Percentiles rank a stretch among this genome's conserved stretches.
These are phyloP conservation scores for Abrus pulchellus DNA, from an alignment of 306 rosid genomes.

Conservation along the genomic window DNA sequence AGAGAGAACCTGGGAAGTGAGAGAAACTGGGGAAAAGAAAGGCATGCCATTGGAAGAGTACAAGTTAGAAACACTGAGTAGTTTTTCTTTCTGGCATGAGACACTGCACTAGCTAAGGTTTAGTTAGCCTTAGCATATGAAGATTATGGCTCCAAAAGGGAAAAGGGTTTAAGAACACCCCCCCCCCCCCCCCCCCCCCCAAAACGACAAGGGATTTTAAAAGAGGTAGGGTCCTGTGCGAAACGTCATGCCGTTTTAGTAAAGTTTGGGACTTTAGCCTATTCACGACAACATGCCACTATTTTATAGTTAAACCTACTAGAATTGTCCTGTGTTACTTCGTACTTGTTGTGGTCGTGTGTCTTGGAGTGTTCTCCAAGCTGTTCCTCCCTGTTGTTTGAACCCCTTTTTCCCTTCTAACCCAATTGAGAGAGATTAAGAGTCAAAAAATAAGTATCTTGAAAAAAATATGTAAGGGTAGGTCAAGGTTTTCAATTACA, in stretches of 20 bases:
- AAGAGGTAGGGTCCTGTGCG: background rate
- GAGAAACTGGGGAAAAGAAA: constrained; percentile 69
- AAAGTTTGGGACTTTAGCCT: background rate
- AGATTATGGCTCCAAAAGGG: constrained; percentile 31
- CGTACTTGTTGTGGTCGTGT: background rate
- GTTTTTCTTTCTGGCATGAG: constrained; percentile 50
- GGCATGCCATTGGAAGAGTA: constrained; percentile 67
- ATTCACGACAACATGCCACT: background rate
- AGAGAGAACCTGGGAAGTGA: constrained; percentile 71
- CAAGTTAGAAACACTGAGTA: constrained; percentile 42
- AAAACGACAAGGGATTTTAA: constrained; percentile 53
- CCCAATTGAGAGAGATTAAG: background rate
- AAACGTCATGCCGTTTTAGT: constrained; percentile 35
- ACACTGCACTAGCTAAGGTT: constrained; percentile 44
- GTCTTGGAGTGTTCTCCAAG: background rate
- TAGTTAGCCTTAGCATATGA: constrained; percentile 17
- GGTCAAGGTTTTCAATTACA: background rate
- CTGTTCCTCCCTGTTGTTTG: background rate
- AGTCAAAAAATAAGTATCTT: background rate
- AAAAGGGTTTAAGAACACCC: constrained; percentile 46
- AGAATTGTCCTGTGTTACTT: background rate
- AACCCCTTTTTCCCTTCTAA: background rate
- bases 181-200: background rate
- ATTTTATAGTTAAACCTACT: background rate
- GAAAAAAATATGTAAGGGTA: background rate